Evolutionary conservation across 2,329 filamentous ascomycete species (phyloP).

Genomic region (Ceratocystis eucalypticola): DNA sequence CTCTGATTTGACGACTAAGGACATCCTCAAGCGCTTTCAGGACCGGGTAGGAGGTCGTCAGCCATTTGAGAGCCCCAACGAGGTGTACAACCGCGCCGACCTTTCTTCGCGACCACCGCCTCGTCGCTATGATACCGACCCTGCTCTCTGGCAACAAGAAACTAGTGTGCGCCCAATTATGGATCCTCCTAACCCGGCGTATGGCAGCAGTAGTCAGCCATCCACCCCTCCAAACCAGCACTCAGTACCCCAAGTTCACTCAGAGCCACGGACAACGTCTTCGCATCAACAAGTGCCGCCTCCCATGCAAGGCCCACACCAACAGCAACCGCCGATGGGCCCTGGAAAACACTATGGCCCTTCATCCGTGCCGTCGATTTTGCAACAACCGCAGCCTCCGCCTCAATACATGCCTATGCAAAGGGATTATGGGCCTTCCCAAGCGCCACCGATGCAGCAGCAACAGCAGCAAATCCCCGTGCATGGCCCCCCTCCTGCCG

Average conservation of each 20-base stretch:
- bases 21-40: conserved; percentile 87
- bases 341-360: conserved; percentile 9
- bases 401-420: conserved; percentile 13
- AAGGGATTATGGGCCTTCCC: conserved; percentile 14
- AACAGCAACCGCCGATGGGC: conserved; percentile 11
- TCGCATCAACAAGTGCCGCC: conserved; percentile 17
- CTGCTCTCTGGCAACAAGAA: conserved; percentile 69
- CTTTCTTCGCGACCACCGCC: conserved; percentile 42
- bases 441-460: conserved; percentile 7
- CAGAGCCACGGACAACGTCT: conserved; percentile 11
- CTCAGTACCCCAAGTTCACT: conserved; percentile 16
- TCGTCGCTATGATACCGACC: conserved; percentile 72
- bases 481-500: conserved; percentile 2
- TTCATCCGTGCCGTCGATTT: conserved; percentile 15
- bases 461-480: not conserved
- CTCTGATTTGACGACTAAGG: conserved; percentile 87
- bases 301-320: conserved; percentile 1
- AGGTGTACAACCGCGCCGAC: conserved; percentile 44
- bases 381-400: conserved; percentile 18
- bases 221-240: conserved; percentile 18
- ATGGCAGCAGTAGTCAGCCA: conserved; percentile 19
- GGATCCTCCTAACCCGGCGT: conserved; percentile 35
- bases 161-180: conserved; percentile 64
- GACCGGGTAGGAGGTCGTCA: conserved; percentile 53
- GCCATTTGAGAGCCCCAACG: conserved; percentile 41